Conservation (phyloP, 768 basidiomycete species). For the Harrya chromipes region DNA sequence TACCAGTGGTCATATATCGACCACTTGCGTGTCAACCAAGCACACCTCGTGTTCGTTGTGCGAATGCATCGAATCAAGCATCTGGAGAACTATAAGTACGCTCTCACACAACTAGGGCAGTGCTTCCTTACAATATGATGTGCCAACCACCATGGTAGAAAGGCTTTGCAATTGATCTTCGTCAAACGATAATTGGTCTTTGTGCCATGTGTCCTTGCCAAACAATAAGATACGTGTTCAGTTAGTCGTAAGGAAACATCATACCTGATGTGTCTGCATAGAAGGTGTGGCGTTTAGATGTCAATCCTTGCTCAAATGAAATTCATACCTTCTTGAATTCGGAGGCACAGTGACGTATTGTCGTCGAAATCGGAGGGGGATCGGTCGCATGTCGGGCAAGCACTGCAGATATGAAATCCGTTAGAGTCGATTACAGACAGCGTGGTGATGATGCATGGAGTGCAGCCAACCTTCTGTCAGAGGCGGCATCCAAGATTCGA, state of each 20-base stretch:
- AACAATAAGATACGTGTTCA: slow-evolving; percentile 7
- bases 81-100: slow-evolving; percentile 19
- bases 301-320: slow-evolving; percentile 6
- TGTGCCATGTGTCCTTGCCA: slow-evolving; percentile 83
- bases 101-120: neutral
- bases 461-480: slow-evolving; percentile 63
- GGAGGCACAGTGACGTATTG: slow-evolving; percentile 80
- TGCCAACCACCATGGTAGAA: slow-evolving; percentile 86
- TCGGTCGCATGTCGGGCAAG: slow-evolving; percentile 78
- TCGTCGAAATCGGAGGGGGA: slow-evolving; percentile 87
- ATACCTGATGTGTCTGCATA: slow-evolving; percentile 60
- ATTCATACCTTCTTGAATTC: slow-evolving; percentile 78
- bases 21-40: neutral
- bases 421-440: neutral
- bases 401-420: slow-evolving; percentile 40
- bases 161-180: slow-evolving; percentile 88
- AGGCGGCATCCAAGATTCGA: slow-evolving; percentile 89
- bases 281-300: neutral
- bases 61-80: slow-evolving; percentile 22
- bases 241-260: slow-evolving; percentile 1
- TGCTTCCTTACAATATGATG: slow-evolving; percentile 70
- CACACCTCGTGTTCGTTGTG: slow-evolving; percentile 1
- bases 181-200: slow-evolving; percentile 81
- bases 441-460: neutral
- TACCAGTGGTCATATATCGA: slow-evolving; percentile 4